A percentile compares a stretch with the other conserved stretches of the same genome.
phyloP scores from a whole-genome alignment of 495 filamentous ascomycete genomes.

The Pyrenula aspistea region DNA sequence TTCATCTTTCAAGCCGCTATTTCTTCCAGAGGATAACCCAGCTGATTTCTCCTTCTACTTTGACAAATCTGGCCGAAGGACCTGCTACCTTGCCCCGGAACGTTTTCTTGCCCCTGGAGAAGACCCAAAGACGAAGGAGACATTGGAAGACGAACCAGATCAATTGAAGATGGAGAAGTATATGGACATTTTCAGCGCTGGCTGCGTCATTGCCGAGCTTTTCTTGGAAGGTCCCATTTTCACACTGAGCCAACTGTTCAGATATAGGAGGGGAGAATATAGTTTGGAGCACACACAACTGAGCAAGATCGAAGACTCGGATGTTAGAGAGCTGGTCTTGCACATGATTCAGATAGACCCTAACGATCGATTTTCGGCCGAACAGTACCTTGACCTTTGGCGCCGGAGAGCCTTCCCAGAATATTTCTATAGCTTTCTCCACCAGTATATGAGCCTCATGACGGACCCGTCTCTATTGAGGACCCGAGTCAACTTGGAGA shows the following conservation, averaged over 20 bases:
- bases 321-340: constrained; percentile 73
- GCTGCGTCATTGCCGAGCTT: constrained; percentile 94
- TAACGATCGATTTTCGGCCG: constrained; percentile 80
- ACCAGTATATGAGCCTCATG: constrained; percentile 92
- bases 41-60: constrained; percentile 97
- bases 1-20: constrained; percentile 87
- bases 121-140: constrained; percentile 41
- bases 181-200: constrained; percentile 98
- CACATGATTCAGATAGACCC: constrained; percentile 96
- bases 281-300: constrained; percentile 71
- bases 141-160: neutral
- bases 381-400: constrained; percentile 91
- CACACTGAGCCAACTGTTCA: constrained; percentile 83
- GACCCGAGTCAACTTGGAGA: constrained; percentile 45
- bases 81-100: constrained; percentile 95
- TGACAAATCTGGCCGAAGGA: constrained; percentile 79
- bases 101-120: constrained; percentile 66
- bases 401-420: constrained; percentile 82
- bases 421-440: constrained; percentile 94
- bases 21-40: constrained; percentile 91
- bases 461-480: constrained; percentile 84
- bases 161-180: constrained; percentile 22
- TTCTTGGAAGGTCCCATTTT: constrained; percentile 96
- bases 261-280: constrained; percentile 85
- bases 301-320: constrained; percentile 74